phyloP scores from a whole-genome alignment of 2,329 filamentous ascomycete species.

The Zarea fungicola region DNA sequence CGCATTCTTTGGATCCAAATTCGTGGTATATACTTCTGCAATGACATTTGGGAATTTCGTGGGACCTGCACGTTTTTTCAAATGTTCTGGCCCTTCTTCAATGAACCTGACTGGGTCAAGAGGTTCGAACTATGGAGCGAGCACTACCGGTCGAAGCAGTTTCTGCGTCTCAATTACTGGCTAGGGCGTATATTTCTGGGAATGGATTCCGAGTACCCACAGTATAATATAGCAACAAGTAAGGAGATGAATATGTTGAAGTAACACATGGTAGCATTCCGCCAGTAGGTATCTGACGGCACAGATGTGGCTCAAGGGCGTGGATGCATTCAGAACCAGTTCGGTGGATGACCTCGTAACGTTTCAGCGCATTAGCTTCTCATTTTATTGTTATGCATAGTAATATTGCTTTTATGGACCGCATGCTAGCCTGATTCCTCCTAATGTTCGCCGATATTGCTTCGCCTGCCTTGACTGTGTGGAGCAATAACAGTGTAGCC shows the following conservation, averaged over 20 bases:
- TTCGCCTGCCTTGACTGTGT: too few relatives aligned
- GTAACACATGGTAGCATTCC: background rate
- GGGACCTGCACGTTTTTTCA: background rate
- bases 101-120: background rate
- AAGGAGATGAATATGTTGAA: background rate
- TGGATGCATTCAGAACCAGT: too few relatives aligned
- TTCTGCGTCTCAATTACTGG: background rate
- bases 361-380: too few relatives aligned
- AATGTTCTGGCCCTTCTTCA: background rate
- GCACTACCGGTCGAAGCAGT: background rate
- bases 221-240: background rate
- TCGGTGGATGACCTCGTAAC: too few relatives aligned
- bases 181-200: background rate
- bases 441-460: too few relatives aligned
- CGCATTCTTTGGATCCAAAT: conserved; percentile 3
- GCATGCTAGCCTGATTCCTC: too few relatives aligned
- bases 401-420: too few relatives aligned
- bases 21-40: background rate
- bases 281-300: background rate
- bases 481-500: too few relatives aligned
- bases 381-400: too few relatives aligned
- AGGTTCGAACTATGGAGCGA: background rate
- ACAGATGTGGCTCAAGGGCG: too few relatives aligned
- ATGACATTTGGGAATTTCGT: conserved; percentile 1
- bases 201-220: background rate